Conservation (phyloP, 1,139 yeast genomes). For the Eremothecium gossypii region DNA sequence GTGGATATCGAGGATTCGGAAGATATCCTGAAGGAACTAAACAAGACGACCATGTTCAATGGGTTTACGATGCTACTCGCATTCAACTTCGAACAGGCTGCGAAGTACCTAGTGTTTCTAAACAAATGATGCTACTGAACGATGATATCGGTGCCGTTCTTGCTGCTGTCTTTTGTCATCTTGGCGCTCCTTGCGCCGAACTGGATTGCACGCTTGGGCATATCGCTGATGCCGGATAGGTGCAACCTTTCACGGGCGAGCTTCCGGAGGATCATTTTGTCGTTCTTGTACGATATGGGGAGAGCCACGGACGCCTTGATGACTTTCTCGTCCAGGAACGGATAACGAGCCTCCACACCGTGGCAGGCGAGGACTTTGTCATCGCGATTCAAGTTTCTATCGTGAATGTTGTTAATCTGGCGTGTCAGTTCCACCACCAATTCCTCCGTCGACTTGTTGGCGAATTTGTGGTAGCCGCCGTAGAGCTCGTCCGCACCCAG, state of each 20-base stretch:
- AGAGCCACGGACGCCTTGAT: slow-evolving; percentile 44
- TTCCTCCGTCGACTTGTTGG: slow-evolving; percentile 28
- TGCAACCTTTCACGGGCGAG: slow-evolving; percentile 44
- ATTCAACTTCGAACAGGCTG: slow-evolving; percentile 83
- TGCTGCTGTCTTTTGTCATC: slow-evolving; percentile 38
- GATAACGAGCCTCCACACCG: slow-evolving; percentile 89
- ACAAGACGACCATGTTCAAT: slow-evolving; percentile 60
- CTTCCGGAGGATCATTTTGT: slow-evolving; percentile 58
- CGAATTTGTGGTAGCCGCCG: slow-evolving; percentile 68
- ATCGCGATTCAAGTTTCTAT: slow-evolving; percentile 79
- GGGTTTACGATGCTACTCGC: slow-evolving; percentile 66
- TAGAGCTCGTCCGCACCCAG: slow-evolving; percentile 95
- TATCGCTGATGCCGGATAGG: slow-evolving; percentile 51
- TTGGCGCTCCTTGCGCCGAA: slow-evolving; percentile 95
- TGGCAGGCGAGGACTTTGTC: slow-evolving; percentile 78
- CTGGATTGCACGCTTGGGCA: slow-evolving; percentile 91
- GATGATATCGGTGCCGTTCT: slow-evolving; percentile 32
- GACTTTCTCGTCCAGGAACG: slow-evolving; percentile 63
- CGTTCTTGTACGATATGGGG: slow-evolving; percentile 45
- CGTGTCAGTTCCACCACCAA: slow-evolving; percentile 47
- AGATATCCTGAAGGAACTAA: slow-evolving; percentile 58
- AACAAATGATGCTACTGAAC: slow-evolving; percentile 13
- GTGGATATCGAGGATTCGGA: slow-evolving; percentile 74
- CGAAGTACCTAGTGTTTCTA: slow-evolving; percentile 48
- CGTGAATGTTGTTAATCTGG: slow-evolving; percentile 68